A percentile compares a stretch with the other conserved stretches of the same genome.
phyloP scores from a whole-genome alignment of 1,284 basidiomycete genomes.

The Malassezia psittaci region DNA sequence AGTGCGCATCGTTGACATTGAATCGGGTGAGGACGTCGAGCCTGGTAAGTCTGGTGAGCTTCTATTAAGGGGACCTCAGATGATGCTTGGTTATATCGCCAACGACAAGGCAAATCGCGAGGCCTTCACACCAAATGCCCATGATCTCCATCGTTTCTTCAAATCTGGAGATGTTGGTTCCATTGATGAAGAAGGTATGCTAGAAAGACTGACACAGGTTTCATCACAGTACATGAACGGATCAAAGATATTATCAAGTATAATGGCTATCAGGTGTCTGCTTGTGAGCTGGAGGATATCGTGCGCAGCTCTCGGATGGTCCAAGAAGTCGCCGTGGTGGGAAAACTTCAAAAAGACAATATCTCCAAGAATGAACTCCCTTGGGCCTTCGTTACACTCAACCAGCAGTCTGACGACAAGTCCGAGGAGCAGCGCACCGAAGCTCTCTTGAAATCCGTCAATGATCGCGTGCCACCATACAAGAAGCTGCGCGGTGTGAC shows the following conservation, averaged over 20 bases:
- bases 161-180: conserved; percentile 41
- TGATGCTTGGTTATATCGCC: conserved; percentile 44
- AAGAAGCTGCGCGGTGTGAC: conserved; percentile 38
- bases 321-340: conserved; percentile 11
- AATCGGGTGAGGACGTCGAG: conserved; percentile 24
- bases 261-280: conserved; percentile 45
- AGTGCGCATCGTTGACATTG: conserved; percentile 29
- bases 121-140: conserved; percentile 22
- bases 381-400: conserved; percentile 30
- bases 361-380: conserved; percentile 26
- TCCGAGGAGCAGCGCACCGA: conserved; percentile 17
- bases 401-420: conserved; percentile 12
- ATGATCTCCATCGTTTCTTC: conserved; percentile 25
- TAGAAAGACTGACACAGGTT: conserved; percentile 16
- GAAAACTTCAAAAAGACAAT: neutral
- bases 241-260: conserved; percentile 46
- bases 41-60: conserved; percentile 37
- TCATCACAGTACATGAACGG: conserved; percentile 38
- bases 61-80: conserved; percentile 38
- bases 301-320: neutral
- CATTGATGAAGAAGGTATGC: conserved; percentile 22
- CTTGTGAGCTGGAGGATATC: conserved; percentile 37
- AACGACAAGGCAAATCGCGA: conserved; percentile 37
- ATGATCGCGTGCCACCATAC: conserved; percentile 34
- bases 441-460: conserved; percentile 27